Percentiles rank a stretch among this genome's conserved stretches.
These are phyloP conservation scores for Hortaea werneckii DNA, from an alignment of 2,329 filamentous ascomycete species.

Conservation along the genomic window DNA sequence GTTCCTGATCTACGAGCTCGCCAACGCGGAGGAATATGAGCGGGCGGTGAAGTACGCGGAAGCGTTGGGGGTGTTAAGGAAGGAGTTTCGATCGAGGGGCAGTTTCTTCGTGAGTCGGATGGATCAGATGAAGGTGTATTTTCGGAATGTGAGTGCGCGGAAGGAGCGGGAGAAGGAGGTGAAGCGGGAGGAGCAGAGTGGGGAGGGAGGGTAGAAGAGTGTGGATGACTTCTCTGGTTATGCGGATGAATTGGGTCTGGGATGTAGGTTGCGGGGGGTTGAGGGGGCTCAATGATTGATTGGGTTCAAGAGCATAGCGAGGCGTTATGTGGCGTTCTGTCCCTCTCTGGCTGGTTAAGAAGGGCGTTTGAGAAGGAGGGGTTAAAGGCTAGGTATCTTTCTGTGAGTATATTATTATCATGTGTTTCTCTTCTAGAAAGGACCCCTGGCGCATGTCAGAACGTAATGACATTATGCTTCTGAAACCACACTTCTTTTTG, in stretches of 20 bases:
- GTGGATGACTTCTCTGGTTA: too few species aligned
- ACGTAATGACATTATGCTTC: too few species aligned
- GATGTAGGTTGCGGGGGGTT: not conserved
- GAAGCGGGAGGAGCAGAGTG: not conserved
- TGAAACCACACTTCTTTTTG: too few species aligned
- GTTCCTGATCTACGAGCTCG: conserved; percentile 83
- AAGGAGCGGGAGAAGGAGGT: conserved; percentile 31
- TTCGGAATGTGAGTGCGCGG: conserved; percentile 37
- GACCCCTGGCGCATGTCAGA: too few species aligned
- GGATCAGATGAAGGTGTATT: conserved; percentile 76
- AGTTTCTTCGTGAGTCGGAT: conserved; percentile 89
- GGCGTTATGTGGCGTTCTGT: not conserved
- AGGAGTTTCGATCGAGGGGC: conserved; percentile 68
- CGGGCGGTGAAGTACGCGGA: conserved; percentile 67
- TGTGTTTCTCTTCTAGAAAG: too few species aligned
- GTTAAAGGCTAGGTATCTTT: too few species aligned
- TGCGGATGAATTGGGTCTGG: not conserved
- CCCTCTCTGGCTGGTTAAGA: too few species aligned
- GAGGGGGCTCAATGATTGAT: too few species aligned
- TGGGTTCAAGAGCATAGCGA: not conserved
- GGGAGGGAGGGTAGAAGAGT: not conserved
- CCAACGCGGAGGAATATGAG: conserved; percentile 52
- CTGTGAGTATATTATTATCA: too few species aligned
- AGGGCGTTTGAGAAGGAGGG: too few species aligned
- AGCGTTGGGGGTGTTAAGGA: conserved; percentile 80